These are phyloP conservation scores for Mycocentrospora acerina DNA, from an alignment of 2,329 filamentous ascomycete species.

Conservation along the genomic window DNA sequence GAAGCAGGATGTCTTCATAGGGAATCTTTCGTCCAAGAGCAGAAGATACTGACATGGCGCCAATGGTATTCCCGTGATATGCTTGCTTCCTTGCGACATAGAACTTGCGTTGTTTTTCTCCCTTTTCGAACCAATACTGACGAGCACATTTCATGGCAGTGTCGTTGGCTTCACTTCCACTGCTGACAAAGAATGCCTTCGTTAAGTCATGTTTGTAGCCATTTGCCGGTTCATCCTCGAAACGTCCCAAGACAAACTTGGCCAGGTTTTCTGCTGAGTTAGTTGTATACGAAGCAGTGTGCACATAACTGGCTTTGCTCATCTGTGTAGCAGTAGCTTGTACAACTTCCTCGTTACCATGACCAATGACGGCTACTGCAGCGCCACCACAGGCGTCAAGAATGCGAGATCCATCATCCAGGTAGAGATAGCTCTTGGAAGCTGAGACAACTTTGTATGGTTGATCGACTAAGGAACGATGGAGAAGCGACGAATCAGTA, in stretches of 20 bases:
- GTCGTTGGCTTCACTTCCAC: slow-evolving; percentile 55
- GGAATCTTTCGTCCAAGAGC: slow-evolving; percentile 59
- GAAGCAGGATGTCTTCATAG: slow-evolving; percentile 61
- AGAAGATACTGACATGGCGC: slow-evolving; percentile 63
- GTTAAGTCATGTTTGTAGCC: no score
- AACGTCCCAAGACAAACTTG: slow-evolving; percentile 47
- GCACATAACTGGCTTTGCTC: slow-evolving; percentile 59
- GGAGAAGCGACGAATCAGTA: no score
- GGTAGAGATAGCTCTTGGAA: no score
- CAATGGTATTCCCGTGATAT: slow-evolving; percentile 70
- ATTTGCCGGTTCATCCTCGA: slow-evolving; percentile 52
- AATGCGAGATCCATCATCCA: neutral
- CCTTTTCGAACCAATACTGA: slow-evolving; percentile 56
- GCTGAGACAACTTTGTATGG: no score
- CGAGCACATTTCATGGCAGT: slow-evolving; percentile 52
- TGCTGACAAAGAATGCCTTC: slow-evolving; percentile 59
- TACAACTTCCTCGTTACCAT: neutral
- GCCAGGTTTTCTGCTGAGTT: slow-evolving; percentile 56
- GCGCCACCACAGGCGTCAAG: neutral
- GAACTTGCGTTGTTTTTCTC: slow-evolving; percentile 52
- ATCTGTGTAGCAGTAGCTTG: slow-evolving; percentile 61
- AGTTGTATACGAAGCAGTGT: slow-evolving; percentile 60
- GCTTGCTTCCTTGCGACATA: slow-evolving; percentile 64
- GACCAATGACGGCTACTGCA: neutral
- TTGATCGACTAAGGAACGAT: no score